phyloP scores from a whole-genome alignment of 2,329 filamentous ascomycete genomes.

The Penicillium palitans region DNA sequence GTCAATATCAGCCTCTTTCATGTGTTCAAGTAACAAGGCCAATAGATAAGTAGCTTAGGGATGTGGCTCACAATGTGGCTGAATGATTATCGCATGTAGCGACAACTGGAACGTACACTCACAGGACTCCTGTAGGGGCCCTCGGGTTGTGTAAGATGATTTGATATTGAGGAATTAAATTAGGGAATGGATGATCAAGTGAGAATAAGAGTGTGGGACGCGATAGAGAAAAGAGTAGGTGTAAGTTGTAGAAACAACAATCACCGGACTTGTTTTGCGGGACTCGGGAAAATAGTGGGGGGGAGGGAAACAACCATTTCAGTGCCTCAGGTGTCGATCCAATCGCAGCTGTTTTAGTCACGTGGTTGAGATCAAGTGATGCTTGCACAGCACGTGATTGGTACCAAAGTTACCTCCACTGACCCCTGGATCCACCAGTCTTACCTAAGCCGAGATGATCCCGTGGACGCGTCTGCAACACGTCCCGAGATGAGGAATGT shows the following conservation, averaged over 20 bases:
- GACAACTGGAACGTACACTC: neutral
- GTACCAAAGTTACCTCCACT: no score
- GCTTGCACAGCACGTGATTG: no score
- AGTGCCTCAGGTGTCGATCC: conserved; percentile 16
- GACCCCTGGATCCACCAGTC: neutral
- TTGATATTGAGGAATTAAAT: neutral
- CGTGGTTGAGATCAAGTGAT: neutral
- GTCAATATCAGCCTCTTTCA: neutral
- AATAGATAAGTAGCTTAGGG: neutral
- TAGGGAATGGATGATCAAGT: neutral
- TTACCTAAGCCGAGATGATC: conserved; percentile 8
- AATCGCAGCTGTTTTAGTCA: neutral
- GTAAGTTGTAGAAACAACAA: conserved; percentile 8
- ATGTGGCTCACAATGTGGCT: neutral
- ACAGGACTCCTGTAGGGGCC: neutral
- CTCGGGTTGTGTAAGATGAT: neutral
- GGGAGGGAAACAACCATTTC: neutral
- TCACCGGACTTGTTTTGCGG: conserved; percentile 23
- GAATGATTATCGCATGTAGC: conserved; percentile 4
- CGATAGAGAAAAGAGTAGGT: conserved; percentile 1
- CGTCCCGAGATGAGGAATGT: neutral
- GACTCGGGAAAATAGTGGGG: conserved; percentile 22
- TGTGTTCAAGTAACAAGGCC: neutral
- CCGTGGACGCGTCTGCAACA: conserved; percentile 7
- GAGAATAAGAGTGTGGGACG: neutral